Evolutionary conservation across 1,284 basidiomycete species (phyloP).

Genomic region (Trametes polyzona): DNA sequence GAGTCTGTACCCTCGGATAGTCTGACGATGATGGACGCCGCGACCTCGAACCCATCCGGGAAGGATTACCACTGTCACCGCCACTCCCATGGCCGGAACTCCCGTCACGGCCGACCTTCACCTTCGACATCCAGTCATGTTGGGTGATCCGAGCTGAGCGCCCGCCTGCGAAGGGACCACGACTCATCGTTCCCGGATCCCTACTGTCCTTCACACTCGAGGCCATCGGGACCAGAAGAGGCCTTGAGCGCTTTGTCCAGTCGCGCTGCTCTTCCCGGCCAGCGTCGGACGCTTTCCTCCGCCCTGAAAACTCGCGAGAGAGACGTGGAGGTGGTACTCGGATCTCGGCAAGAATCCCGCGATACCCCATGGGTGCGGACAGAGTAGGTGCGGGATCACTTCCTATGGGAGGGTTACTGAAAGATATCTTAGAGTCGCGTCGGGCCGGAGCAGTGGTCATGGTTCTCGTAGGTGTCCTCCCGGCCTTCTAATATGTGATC

Average conservation of each 20-base stretch:
- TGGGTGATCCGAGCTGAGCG: slow-evolving; percentile 62
- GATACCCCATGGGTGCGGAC: slow-evolving; percentile 69
- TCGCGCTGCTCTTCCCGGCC: background rate
- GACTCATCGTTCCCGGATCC: slow-evolving; percentile 57
- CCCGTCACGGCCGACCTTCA: slow-evolving; percentile 62
- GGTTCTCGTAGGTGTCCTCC: slow-evolving; percentile 24
- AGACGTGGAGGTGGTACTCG: slow-evolving; percentile 54
- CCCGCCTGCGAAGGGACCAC: slow-evolving; percentile 51
- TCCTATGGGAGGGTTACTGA: slow-evolving; percentile 37
- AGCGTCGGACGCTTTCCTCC: slow-evolving; percentile 9
- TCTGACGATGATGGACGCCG: slow-evolving; percentile 27
- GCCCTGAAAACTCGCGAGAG: slow-evolving; percentile 17
- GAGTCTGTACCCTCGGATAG: slow-evolving; percentile 18
- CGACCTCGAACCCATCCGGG: slow-evolving; percentile 33
- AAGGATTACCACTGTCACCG: slow-evolving; percentile 46
- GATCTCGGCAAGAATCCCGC: slow-evolving; percentile 70
- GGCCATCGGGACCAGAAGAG: slow-evolving; percentile 10
- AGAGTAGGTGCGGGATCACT: slow-evolving; percentile 42
- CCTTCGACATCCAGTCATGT: slow-evolving; percentile 71
- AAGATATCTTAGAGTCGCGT: slow-evolving; percentile 34
- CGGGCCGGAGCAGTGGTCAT: slow-evolving; percentile 4
- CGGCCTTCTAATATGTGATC: slow-evolving; percentile 26
- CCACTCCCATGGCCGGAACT: slow-evolving; percentile 58
- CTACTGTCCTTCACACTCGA: slow-evolving; percentile 19
- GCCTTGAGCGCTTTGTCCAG: slow-evolving; percentile 4